These are phyloP conservation scores for Rhynchospora breviuscula DNA, from an alignment of 176 grass and related monocot species.

Conservation along the genomic window DNA sequence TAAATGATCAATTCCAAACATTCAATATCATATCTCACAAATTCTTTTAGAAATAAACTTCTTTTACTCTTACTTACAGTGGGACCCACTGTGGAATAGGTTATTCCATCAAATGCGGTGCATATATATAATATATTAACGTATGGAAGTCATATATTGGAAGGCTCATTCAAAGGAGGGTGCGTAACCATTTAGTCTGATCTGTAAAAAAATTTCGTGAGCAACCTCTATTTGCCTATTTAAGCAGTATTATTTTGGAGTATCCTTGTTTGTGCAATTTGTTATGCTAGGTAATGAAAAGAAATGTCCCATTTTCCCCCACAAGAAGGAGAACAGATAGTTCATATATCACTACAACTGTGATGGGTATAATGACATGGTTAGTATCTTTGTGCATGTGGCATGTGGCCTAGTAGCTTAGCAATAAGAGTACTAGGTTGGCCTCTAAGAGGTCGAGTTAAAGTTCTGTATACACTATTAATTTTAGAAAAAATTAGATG, in stretches of 20 bases:
- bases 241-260: background rate
- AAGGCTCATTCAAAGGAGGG: background rate
- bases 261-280: background rate
- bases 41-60: too few species aligned
- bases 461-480: too few species aligned
- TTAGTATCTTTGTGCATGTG: background rate
- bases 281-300: background rate
- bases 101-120: too few species aligned
- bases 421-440: too few species aligned
- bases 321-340: background rate
- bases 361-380: background rate
- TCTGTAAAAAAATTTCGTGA: background rate
- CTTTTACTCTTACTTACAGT: too few species aligned
- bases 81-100: too few species aligned
- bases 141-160: background rate
- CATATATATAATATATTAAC: background rate
- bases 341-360: background rate
- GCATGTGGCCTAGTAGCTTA: too few species aligned
- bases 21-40: too few species aligned
- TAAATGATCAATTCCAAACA: too few species aligned
- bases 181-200: background rate
- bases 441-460: too few species aligned
- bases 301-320: background rate
- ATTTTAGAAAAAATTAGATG: too few species aligned
- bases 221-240: background rate